Evolutionary conservation across 2,329 filamentous ascomycete species (phyloP), one percentile per base, ranked within the genome.

Genomic region (Didymella pinodella): DNA sequence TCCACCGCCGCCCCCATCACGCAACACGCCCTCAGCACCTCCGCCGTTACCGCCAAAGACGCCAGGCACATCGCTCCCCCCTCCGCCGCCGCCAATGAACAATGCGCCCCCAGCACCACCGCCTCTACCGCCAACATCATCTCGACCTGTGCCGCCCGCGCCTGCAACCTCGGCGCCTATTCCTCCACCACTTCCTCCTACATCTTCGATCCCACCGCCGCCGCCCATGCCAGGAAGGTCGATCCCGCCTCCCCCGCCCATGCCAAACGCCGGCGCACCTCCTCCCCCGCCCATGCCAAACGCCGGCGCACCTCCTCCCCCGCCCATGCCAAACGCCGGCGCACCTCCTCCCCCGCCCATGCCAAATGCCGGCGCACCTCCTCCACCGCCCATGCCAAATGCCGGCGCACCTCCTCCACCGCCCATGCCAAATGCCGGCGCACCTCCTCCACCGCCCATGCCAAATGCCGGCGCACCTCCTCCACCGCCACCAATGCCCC

Each of bases 1-100:
- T 18, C 91, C 92, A 61, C 80, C 80, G 25, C 80, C 80, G 6
- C 81, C 81, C 25, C 80, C 82, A 48, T 75, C 78, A 25, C 75
- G 81, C 68, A 79, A 79, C 28, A 74, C 68, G 3, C 67, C 75
- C 16, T 66, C 77, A 38, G 77, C 78, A 29, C 72, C 71, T 49
- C 79, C 80, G 40, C 72, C 75, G 46, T 51, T 76, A 4, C 71
- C 75, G n/a, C 74, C 74, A 8, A 77, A 77, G 62, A 74, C 56
- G 11, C 59, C 75, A 29, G 65, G 77, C 63, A 79, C 79, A 32
- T 82, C 80, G 52, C 73, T 82, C 14, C 91, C 91, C 31, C 90
- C 90, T 10, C 90, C 86, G 26, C 84, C 84, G 47, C 81, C 81
- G 11, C 70, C 65, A 7, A 66, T 56, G 50, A 68, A 62, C 64